A percentile compares a stretch with the other conserved stretches of the same genome.
phyloP scores from a whole-genome alignment of 192 early-diverging fungal genomes.

The Spizellomyces punctatus region DNA sequence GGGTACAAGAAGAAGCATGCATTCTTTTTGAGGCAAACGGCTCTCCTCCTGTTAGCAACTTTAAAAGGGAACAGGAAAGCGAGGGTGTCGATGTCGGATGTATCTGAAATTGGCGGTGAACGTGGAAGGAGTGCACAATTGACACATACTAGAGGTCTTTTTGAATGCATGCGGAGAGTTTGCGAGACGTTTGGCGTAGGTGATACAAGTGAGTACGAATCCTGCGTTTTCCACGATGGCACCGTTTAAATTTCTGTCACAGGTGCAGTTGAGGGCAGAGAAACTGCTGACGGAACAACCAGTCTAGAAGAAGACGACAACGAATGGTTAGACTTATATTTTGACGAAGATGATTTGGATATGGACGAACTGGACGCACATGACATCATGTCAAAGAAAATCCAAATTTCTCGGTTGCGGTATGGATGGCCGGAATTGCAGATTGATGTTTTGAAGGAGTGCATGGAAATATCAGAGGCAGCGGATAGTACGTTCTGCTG shows the following conservation, averaged over 20 bases:
- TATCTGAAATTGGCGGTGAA: conserved; percentile 5
- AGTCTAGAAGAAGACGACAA: conserved; percentile 45
- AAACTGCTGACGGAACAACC: not conserved
- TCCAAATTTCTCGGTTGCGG: conserved; percentile 23
- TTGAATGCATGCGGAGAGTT: conserved; percentile 67
- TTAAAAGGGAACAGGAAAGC: conserved; percentile 18
- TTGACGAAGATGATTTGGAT: conserved; percentile 43
- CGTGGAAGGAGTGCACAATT: not conserved
- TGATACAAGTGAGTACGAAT: conserved; percentile 36
- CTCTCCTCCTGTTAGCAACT: conserved; percentile 32
- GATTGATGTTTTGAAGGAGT: conserved; percentile 76
- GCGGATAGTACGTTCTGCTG: conserved; percentile 56
- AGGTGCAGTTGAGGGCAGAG: not conserved
- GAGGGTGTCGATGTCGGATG: conserved; percentile 16
- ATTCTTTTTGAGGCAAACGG: conserved; percentile 71
- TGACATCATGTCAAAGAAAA: not conserved
- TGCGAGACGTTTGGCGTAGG: conserved; percentile 73
- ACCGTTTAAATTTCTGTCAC: not conserved
- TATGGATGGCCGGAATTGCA: conserved; percentile 81
- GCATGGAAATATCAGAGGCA: conserved; percentile 68
- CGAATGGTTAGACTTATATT: conserved; percentile 51
- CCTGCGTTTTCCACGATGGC: no score
- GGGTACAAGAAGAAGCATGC: conserved; percentile 68
- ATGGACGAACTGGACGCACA: not conserved
- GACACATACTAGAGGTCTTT: conserved; percentile 51